phyloP scores from a whole-genome alignment of 2,329 filamentous ascomycete genomes.

The Diplodia seriata region DNA sequence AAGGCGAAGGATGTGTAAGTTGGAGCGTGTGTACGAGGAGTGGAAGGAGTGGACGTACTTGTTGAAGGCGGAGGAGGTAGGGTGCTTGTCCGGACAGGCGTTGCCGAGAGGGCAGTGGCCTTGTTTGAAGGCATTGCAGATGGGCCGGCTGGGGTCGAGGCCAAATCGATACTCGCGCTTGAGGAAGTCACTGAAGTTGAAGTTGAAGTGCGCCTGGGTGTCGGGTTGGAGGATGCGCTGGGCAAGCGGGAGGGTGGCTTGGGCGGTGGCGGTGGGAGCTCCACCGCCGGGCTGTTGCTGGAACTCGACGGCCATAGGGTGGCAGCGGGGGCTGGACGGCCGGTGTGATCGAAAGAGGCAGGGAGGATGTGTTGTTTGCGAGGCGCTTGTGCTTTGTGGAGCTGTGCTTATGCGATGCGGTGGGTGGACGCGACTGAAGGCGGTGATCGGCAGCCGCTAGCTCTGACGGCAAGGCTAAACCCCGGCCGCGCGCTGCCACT shows the following conservation, averaged over 20 bases:
- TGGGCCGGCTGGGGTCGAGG: constrained; percentile 70
- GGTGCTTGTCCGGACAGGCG: constrained; percentile 84
- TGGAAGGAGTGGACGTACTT: constrained; percentile 56
- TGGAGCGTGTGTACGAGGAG: constrained; percentile 35
- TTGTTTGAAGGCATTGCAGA: constrained; percentile 84
- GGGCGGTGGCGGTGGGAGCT: constrained; percentile 6
- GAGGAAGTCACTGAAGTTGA: constrained; percentile 87
- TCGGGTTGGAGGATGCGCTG: constrained; percentile 42
- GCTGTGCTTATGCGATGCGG: constrained; percentile 2
- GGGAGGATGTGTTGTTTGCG: constrained; percentile 4
- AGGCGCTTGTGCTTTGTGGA: background rate
- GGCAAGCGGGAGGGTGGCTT: constrained; percentile 36
- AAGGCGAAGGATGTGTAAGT: background rate
- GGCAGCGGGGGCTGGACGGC: constrained; percentile 12
- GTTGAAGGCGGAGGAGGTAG: constrained; percentile 67
- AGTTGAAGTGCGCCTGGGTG: constrained; percentile 62
- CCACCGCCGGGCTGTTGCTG: constrained; percentile 10
- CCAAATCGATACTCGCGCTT: constrained; percentile 83
- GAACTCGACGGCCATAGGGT: constrained; percentile 24
- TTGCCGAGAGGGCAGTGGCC: constrained; percentile 87
- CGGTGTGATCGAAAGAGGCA: background rate
- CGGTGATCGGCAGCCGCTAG: constrained; percentile 11
- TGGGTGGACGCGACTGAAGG: background rate
- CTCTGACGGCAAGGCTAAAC: constrained; percentile 7
- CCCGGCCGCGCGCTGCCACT: background rate